Evolutionary conservation across 2,329 filamentous ascomycete species (phyloP).

Genomic region (Phaeosphaeria sp.): DNA sequence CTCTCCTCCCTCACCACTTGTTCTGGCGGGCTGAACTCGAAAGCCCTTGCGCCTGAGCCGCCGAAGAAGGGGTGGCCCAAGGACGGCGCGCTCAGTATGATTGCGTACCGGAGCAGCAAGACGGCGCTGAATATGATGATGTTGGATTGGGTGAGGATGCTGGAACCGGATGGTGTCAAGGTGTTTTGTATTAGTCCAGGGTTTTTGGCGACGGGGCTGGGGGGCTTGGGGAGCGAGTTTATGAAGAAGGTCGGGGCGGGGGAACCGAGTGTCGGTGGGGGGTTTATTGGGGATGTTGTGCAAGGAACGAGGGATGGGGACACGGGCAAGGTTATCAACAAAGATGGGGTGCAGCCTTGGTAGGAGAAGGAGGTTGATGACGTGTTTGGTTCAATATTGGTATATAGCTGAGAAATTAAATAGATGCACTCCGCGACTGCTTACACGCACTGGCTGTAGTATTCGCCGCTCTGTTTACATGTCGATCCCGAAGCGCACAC

Average conservation of each 20-base stretch:
- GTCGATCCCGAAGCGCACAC: slow-evolving; percentile 28
- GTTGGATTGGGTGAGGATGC: slow-evolving; percentile 49
- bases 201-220: slow-evolving; percentile 52
- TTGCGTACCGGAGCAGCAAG: slow-evolving; percentile 50
- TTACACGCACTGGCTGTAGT: slow-evolving; percentile 35
- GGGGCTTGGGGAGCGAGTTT: slow-evolving; percentile 24
- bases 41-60: slow-evolving; percentile 23
- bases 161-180: slow-evolving; percentile 24
- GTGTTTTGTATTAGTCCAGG: slow-evolving; percentile 54
- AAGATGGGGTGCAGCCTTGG: slow-evolving; percentile 44
- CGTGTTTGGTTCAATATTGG: slow-evolving; percentile 33
- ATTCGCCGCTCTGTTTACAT: slow-evolving; percentile 30
- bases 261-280: background rate
- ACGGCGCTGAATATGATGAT: slow-evolving; percentile 56
- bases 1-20: slow-evolving; percentile 41
- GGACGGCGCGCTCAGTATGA: slow-evolving; percentile 19
- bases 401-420: slow-evolving; percentile 17
- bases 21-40: slow-evolving; percentile 26
- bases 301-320: slow-evolving; percentile 48
- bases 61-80: slow-evolving; percentile 54
- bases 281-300: slow-evolving; percentile 47
- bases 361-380: slow-evolving; percentile 9
- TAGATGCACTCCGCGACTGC: background rate
- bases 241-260: background rate
- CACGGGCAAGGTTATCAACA: slow-evolving; percentile 45